phyloP scores from a whole-genome alignment of 225 moss, liverwort and hornwort genomes.

The Anthoceros angustus region DNA sequence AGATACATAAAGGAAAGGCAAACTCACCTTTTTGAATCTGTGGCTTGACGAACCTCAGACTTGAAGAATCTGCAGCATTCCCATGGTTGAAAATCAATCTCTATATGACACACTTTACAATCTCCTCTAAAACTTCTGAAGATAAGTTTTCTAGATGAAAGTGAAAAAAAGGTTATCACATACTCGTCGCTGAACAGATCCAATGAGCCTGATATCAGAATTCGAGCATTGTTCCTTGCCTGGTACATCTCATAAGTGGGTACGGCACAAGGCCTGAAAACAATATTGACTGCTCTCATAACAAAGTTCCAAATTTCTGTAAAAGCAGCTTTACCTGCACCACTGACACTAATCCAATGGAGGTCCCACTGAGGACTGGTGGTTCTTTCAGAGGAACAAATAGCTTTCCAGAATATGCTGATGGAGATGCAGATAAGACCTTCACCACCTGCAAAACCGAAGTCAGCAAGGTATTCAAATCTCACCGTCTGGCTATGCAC shows the following conservation, averaged over 20 bases:
- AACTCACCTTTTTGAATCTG: constrained; percentile 37
- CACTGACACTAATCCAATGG: constrained; percentile 62
- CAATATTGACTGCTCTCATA: neutral
- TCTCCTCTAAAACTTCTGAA: neutral
- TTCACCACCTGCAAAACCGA: constrained; percentile 35
- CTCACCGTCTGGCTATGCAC: neutral
- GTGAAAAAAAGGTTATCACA: constrained; percentile 10
- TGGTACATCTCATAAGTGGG: constrained; percentile 11
- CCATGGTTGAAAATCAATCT: neutral
- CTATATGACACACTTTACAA: neutral
- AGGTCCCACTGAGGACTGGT: constrained; percentile 59
- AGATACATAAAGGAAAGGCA: no score
- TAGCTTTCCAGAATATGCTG: constrained; percentile 66
- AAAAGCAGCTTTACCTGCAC: constrained; percentile 38
- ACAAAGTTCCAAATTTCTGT: neutral
- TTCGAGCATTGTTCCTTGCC: constrained; percentile 91
- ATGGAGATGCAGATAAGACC: constrained; percentile 64
- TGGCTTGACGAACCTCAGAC: constrained; percentile 47
- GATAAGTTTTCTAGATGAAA: neutral
- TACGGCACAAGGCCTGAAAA: neutral
- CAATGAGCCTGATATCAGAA: constrained; percentile 78
- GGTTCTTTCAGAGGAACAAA: constrained; percentile 42
- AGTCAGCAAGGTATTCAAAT: neutral
- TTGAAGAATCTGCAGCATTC: constrained; percentile 47
- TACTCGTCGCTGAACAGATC: constrained; percentile 90